Base-by-base conservation (phyloP, 768 basidiomycete species). In the Rhodotorula graminis region DNA sequence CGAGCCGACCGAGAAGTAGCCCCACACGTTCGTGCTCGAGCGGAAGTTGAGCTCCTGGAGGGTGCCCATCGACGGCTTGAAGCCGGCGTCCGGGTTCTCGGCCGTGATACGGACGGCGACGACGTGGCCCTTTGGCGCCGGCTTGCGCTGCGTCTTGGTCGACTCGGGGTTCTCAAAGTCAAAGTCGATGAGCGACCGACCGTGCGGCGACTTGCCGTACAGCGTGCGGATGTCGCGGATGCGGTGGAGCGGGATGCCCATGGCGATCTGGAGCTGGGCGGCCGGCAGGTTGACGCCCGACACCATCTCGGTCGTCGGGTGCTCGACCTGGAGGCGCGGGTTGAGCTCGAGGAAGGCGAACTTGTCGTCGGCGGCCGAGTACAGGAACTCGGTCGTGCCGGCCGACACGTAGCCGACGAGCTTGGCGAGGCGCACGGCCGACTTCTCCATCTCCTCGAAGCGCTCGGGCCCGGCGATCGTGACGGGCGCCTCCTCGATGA, bases 291-390 rank as follows among this genome's bases (percentile, higher is more conserved):
- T 96, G 83, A 97, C 95, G 18, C 96, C 96, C 9, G 90, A 89
- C n/a, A 98, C 96, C 92, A 98, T 99, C 82, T 99, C 96, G 31
- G 96, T 99, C 19, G 96, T 99, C 18, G 96, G 96, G 81, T 99
- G 96, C 83, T 99, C 96, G 79, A 99, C 96, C 84, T 99, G 96
- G 31, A 99, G 89, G 86, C 96, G 94, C 59, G 96, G 96, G 82
- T 99, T 99, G 71, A 99, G 87, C 82, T 99, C 96, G 74, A 99
- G 86, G 86, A 99, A 99, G 84, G 90, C 92, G 84, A 98, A 99
- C 42, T 88, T 86, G 79, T 98, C 92, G 72, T 97, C 95, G 0
- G 88, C 85, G 73, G 91, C 92, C 76, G 89, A 94, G 82, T 98
- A 99, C 52, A 99, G 88, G 82, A 98, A 93, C 68, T 60, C 57